Base-by-base conservation (phyloP, 2,329 filamentous ascomycete species). In the Pezicula rhizophila region DNA sequence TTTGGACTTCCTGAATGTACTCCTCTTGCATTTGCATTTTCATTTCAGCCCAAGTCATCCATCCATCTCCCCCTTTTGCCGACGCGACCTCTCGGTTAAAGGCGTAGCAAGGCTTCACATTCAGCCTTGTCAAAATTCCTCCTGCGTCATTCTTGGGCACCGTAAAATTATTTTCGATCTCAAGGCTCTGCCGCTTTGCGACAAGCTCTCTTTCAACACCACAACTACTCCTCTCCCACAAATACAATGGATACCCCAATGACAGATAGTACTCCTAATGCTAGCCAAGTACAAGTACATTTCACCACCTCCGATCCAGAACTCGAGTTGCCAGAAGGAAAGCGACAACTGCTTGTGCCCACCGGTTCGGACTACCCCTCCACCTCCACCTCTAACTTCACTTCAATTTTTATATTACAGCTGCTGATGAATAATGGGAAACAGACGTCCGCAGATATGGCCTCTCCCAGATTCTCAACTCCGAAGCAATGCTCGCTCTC, bases 391-490 rank as follows among this genome's bases (percentile, higher is more conserved):
- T 47, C 14, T 14, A 35, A 42, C 14, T 34, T 15, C 6, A 31
- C 31, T 38, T 31, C 28, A 10, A 31, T 12, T 3, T 31, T 11
- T 11, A 10, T 12, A 10, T 31, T 31, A 7, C 11, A 28, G 18
- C 42, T 18, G 34, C 15, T 43, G 43, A 50, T 54, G n/a, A 39
- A 52, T 34, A 14, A 40, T 35, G 44, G 35, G n/a, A 17, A 28
- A 18, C 52, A 80, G 82, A 84, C 57, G 80, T 86, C 59, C 80
- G 82, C 64, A 78, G 83, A 62, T 85, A 85, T 78, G 82, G 81
- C 58, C 74, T 87, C 47, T 86, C 82, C 15, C 77, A 82, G 51
- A 81, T 87, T 52, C 75, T 87, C 64, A 87, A 87, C 68, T 85
- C 83, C 60, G 79, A 83, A 72, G 80, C 80, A 31, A 84, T 87